Evolutionary conservation across 179 eudicot genomes (phyloP).

Genomic region (Spergularia azorica): DNA sequence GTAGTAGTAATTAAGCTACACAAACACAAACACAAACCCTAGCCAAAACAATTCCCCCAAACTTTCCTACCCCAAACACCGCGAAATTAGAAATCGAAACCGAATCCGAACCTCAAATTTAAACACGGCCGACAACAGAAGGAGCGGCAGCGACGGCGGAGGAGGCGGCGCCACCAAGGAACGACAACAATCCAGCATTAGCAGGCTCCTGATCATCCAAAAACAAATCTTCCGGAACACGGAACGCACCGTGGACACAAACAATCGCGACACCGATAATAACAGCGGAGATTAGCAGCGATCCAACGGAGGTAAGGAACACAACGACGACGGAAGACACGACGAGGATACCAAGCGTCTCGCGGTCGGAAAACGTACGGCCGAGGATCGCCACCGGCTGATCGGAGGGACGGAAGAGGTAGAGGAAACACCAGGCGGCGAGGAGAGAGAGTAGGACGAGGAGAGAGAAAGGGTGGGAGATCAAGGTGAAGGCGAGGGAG

Average conservation of each 20-base stretch:
- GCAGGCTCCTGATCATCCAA: slow-evolving; percentile 70
- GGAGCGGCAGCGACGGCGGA: slow-evolving; percentile 53
- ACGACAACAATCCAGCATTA: slow-evolving; percentile 53
- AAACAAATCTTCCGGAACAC: slow-evolving; percentile 78
- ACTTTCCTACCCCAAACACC: background rate
- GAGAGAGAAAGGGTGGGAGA: slow-evolving; percentile 69
- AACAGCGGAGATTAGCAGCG: slow-evolving; percentile 54
- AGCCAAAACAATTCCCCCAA: background rate
- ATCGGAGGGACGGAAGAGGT: slow-evolving; percentile 68
- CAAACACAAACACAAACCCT: background rate
- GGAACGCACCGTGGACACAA: slow-evolving; percentile 69
- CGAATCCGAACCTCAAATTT: slow-evolving; percentile 7
- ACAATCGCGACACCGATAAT: slow-evolving; percentile 52
- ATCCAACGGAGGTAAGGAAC: slow-evolving; percentile 70
- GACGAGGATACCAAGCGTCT: slow-evolving; percentile 47
- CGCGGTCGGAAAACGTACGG: slow-evolving; percentile 66
- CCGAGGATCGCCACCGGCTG: slow-evolving; percentile 54
- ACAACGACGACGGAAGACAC: slow-evolving; percentile 50
- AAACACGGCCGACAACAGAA: slow-evolving; percentile 43
- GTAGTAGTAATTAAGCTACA: background rate
- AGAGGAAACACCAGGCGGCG: slow-evolving; percentile 67
- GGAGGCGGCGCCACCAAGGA: slow-evolving; percentile 69
- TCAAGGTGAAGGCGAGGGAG: slow-evolving; percentile 58
- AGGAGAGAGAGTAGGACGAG: slow-evolving; percentile 59
- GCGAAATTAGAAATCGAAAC: background rate